phyloP scores from a whole-genome alignment of 75 land plant species.

The Sequoia sempervirens region DNA sequence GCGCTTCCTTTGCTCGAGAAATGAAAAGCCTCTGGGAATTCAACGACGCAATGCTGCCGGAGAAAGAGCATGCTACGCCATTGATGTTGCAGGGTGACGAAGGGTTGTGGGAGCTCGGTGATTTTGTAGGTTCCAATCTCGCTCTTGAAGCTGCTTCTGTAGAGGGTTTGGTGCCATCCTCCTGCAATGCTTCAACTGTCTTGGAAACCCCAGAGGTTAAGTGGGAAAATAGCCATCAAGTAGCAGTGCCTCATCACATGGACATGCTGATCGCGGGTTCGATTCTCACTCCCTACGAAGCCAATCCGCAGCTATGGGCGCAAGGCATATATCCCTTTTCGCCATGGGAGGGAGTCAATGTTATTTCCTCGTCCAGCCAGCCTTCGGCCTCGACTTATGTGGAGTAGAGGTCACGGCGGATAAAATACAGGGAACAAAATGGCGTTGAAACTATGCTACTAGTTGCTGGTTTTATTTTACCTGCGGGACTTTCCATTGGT shows the following conservation, averaged over 20 bases:
- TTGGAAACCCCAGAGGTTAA: neutral
- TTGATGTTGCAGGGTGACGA: neutral
- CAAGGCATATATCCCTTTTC: neutral
- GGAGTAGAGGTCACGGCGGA: neutral
- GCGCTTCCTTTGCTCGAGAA: neutral
- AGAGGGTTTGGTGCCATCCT: neutral
- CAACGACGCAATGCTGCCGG: neutral
- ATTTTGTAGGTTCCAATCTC: neutral
- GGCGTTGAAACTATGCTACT: neutral
- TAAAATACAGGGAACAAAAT: neutral
- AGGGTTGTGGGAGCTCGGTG: neutral
- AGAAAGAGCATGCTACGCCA: neutral
- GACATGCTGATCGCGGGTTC: conserved; percentile 1
- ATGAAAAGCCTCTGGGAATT: neutral
- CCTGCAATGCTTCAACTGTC: neutral
- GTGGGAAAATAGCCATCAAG: neutral
- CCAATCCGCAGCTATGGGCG: neutral
- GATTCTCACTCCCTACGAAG: neutral
- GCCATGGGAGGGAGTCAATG: neutral
- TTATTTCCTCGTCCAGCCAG: neutral
- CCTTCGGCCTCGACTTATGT: neutral
- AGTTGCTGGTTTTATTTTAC: neutral
- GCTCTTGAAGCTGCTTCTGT: neutral
- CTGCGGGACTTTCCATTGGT: neutral
- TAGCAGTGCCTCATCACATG: neutral